Conservation (phyloP, 768 basidiomycete genomes). For the Mycena latifolia region DNA sequence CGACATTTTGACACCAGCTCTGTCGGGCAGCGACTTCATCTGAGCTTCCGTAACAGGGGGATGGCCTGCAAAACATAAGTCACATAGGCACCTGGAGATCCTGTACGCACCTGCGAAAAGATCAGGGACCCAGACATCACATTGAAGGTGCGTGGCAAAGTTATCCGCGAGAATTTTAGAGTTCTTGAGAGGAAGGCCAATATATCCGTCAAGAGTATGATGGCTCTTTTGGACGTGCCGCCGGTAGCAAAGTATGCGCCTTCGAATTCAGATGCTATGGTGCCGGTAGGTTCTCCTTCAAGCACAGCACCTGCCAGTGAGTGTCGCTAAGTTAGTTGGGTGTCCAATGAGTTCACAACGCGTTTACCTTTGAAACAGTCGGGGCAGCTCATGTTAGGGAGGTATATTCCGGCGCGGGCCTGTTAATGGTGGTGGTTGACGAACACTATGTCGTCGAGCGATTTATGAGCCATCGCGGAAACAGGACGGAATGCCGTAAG, state of each 20-base stretch:
- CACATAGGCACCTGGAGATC: not conserved
- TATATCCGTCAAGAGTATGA: constrained; percentile 56
- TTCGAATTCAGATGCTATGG: constrained; percentile 36
- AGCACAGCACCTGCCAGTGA: constrained; percentile 49
- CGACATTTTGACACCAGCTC: constrained; percentile 47
- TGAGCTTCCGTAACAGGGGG: constrained; percentile 24
- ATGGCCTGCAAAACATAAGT: constrained; percentile 15
- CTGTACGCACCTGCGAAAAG: constrained; percentile 52
- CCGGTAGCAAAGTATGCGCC: constrained; percentile 48
- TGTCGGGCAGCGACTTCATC: constrained; percentile 39
- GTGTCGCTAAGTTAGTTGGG: not conserved
- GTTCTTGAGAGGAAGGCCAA: constrained; percentile 55
- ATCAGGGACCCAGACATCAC: constrained; percentile 63
- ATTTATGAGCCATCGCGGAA: too few species aligned
- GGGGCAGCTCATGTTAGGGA: constrained; percentile 39
- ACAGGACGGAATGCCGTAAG: too few species aligned
- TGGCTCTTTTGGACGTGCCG: constrained; percentile 41
- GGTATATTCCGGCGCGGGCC: too few species aligned
- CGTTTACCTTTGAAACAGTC: constrained; percentile 43
- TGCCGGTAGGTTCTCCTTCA: constrained; percentile 49
- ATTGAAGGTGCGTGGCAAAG: constrained; percentile 47
- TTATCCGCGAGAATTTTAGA: constrained; percentile 57
- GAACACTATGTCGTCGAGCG: too few species aligned
- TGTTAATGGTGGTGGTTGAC: too few species aligned
- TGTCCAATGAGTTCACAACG: not conserved